These are phyloP conservation scores for Amyloporia xantha DNA, from an alignment of 768 basidiomycete genomes.

Conservation along the genomic window DNA sequence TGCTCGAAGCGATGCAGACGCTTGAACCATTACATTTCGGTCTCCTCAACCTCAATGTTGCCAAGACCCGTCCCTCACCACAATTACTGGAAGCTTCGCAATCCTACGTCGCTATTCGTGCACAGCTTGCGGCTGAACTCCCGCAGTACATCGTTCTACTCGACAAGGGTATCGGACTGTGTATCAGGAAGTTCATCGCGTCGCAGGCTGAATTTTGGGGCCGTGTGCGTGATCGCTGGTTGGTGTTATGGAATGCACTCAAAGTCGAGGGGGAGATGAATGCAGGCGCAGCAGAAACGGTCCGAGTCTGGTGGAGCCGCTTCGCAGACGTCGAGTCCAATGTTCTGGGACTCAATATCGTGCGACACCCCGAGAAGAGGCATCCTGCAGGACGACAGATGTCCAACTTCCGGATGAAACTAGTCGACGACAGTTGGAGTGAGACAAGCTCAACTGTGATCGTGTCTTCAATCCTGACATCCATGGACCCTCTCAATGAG, in stretches of 20 bases:
- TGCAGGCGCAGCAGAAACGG: slow-evolving; percentile 60
- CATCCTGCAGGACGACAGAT: background rate
- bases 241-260: slow-evolving; percentile 71
- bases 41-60: slow-evolving; percentile 57
- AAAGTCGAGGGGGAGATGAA: slow-evolving; percentile 36
- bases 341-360: slow-evolving; percentile 32
- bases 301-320: slow-evolving; percentile 61
- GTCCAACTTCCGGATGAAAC: background rate
- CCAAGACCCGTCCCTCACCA: slow-evolving; percentile 60
- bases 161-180: slow-evolving; percentile 50
- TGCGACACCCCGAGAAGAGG: slow-evolving; percentile 28
- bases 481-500: slow-evolving; percentile 16
- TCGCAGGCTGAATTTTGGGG: slow-evolving; percentile 58
- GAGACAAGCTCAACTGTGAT: slow-evolving; percentile 11
- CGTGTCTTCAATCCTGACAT: slow-evolving; percentile 13
- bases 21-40: slow-evolving; percentile 69
- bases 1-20: slow-evolving; percentile 63
- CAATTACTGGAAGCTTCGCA: slow-evolving; percentile 66
- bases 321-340: slow-evolving; percentile 61
- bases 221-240: slow-evolving; percentile 60
- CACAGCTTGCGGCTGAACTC: slow-evolving; percentile 64
- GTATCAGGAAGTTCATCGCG: slow-evolving; percentile 44
- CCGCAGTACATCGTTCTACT: slow-evolving; percentile 55
- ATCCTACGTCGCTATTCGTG: slow-evolving; percentile 71
- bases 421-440: slow-evolving; percentile 4